Conservation (phyloP, 1,284 basidiomycete genomes). For the Takashimella tepidaria region DNA sequence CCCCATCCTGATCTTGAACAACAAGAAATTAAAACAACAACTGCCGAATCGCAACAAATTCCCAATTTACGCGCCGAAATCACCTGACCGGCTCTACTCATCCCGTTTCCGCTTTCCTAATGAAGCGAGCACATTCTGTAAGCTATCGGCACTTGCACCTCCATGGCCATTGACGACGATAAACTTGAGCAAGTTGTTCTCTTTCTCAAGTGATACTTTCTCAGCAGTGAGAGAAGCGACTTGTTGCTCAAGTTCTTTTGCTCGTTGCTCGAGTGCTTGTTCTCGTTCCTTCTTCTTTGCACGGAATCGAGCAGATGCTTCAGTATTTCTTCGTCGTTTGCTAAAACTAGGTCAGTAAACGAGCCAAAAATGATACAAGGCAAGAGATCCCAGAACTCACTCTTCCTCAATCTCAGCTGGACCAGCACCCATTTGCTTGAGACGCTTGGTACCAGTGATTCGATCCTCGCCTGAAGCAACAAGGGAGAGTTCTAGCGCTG, state of each 20-base stretch:
- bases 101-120: slow-evolving; percentile 34
- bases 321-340: slow-evolving; percentile 91
- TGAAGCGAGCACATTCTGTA: slow-evolving; percentile 31
- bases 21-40: no score
- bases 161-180: slow-evolving; percentile 75
- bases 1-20: no score
- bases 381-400: no score
- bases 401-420: slow-evolving; percentile 42
- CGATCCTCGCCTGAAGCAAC: slow-evolving; percentile 11
- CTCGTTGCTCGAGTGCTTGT: slow-evolving; percentile 79
- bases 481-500: neutral
- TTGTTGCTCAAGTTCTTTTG: slow-evolving; percentile 49
- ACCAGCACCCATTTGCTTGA: slow-evolving; percentile 39
- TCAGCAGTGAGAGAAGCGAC: slow-evolving; percentile 73
- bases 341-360: slow-evolving; percentile 10
- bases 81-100: slow-evolving; percentile 18
- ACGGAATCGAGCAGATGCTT: slow-evolving; percentile 93
- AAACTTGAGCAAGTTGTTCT: slow-evolving; percentile 93
- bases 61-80: no score
- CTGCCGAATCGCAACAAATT: no score
- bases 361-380: no score
- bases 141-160: slow-evolving; percentile 14
- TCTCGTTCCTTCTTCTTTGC: slow-evolving; percentile 99
- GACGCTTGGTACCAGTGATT: slow-evolving; percentile 37
- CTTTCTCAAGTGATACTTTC: slow-evolving; percentile 80